Conservation (phyloP, 225 moss, liverwort and hornwort genomes). For the Polytrichum formosum region DNA sequence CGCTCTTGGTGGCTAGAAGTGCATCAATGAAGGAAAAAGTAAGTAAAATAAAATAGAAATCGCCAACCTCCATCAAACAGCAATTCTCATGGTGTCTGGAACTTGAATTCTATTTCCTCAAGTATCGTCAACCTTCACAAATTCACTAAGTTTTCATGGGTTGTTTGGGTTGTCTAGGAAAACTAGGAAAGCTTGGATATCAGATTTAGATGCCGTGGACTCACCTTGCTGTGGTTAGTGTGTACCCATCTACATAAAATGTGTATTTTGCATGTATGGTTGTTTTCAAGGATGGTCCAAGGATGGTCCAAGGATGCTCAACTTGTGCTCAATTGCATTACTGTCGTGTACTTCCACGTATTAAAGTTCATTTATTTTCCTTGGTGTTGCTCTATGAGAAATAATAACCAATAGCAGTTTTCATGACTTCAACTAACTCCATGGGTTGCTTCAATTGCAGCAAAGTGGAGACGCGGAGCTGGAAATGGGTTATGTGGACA, state of each 20-base stretch:
- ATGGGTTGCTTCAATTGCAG: slow-evolving; percentile 22
- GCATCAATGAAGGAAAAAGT: slow-evolving; percentile 40
- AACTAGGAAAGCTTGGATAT: background rate
- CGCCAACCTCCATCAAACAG: too few species aligned
- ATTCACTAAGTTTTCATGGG: background rate
- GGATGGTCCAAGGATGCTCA: background rate
- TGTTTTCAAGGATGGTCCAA: background rate
- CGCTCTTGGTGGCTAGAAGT: slow-evolving; percentile 24
- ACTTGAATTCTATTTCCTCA: too few species aligned
- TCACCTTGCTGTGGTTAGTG: background rate
- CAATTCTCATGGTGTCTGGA: background rate
- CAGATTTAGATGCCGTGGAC: background rate
- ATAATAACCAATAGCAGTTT: too few species aligned
- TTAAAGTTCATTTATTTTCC: too few species aligned
- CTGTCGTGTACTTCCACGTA: too few species aligned
- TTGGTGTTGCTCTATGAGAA: too few species aligned
- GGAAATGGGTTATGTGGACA: slow-evolving; percentile 26
- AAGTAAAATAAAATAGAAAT: background rate
- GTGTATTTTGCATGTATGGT: background rate
- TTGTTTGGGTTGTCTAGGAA: background rate
- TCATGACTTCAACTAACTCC: too few species aligned
- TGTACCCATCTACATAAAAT: background rate
- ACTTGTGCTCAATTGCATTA: background rate
- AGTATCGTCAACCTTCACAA: background rate
- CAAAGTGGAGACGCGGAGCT: slow-evolving; percentile 38